Evolutionary conservation across 1,284 basidiomycete genomes (phyloP).

Genomic region (Ustilago crameri): DNA sequence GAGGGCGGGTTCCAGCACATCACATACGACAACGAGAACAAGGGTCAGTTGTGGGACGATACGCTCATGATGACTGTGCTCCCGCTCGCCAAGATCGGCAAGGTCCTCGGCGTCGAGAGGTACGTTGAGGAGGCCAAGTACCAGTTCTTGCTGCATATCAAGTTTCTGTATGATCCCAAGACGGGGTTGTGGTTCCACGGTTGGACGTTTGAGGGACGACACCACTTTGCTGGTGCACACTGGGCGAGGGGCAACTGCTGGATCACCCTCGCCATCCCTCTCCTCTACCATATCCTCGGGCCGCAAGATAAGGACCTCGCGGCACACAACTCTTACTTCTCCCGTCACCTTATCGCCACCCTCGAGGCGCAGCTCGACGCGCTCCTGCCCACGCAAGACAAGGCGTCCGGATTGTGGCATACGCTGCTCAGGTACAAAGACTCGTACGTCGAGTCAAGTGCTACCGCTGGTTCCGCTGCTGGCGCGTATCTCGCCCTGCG

Average conservation of each 20-base stretch:
- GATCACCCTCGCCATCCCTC: slow-evolving; percentile 75
- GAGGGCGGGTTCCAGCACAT: slow-evolving; percentile 76
- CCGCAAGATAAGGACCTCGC: slow-evolving; percentile 10
- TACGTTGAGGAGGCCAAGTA: slow-evolving; percentile 76
- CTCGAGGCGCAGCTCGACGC: slow-evolving; percentile 74
- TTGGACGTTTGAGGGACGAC: slow-evolving; percentile 73
- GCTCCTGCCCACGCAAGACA: slow-evolving; percentile 72
- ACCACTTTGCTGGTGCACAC: slow-evolving; percentile 73
- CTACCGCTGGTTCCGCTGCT: slow-evolving; percentile 75
- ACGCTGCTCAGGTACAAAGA: slow-evolving; percentile 74
- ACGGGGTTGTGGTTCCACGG: slow-evolving; percentile 74
- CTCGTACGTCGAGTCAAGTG: slow-evolving; percentile 75
- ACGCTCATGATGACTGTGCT: slow-evolving; percentile 76
- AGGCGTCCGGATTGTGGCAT: slow-evolving; percentile 74
- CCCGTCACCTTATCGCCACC: slow-evolving; percentile 71
- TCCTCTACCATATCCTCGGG: slow-evolving; percentile 73
- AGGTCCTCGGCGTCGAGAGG: slow-evolving; percentile 72
- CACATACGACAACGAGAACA: slow-evolving; percentile 73
- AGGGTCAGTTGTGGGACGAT: slow-evolving; percentile 77
- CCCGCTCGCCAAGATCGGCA: slow-evolving; percentile 75
- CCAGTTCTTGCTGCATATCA: slow-evolving; percentile 73
- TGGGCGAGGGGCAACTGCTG: slow-evolving; percentile 78
- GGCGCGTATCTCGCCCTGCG: slow-evolving; percentile 75
- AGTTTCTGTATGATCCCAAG: slow-evolving; percentile 72
- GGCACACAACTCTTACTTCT: slow-evolving; percentile 15